phyloP scores from a whole-genome alignment of 1,284 basidiomycete species.

The Rhodotorula sp. region DNA sequence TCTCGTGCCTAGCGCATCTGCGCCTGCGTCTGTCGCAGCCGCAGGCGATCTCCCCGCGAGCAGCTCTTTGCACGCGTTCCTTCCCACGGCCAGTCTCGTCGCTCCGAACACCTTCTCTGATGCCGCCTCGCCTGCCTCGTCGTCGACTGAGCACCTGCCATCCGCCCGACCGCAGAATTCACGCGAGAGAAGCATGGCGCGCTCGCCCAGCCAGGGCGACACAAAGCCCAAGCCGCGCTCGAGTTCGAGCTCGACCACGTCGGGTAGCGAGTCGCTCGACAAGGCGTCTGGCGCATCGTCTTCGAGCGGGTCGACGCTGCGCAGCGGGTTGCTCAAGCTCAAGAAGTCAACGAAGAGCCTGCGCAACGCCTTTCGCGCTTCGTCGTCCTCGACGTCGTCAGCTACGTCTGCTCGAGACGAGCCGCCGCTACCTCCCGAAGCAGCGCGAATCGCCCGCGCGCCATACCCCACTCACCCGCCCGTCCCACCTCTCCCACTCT shows the following conservation, averaged over 20 bases:
- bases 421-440: not conserved
- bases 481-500: not conserved
- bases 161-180: not conserved
- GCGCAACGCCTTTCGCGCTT: not conserved
- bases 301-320: not conserved
- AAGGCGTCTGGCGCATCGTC: not conserved
- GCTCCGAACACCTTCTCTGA: not conserved
- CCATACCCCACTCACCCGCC: not conserved
- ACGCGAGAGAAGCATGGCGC: not conserved
- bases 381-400: not conserved
- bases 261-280: not conserved
- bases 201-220: not conserved
- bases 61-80: too few relatives aligned
- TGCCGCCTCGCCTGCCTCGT: not conserved
- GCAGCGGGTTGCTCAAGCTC: constrained; percentile 1
- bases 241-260: not conserved
- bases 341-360: not conserved
- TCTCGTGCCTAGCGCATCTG: not conserved
- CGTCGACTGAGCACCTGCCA: not conserved
- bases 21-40: not conserved
- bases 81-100: not conserved
- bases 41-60: not conserved
- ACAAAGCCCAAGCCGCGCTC: not conserved
- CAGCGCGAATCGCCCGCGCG: not conserved
- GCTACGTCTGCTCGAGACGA: too few relatives aligned